These are phyloP conservation scores for Jackrogersella minutella DNA, from an alignment of 495 filamentous ascomycete species.

Conservation along the genomic window DNA sequence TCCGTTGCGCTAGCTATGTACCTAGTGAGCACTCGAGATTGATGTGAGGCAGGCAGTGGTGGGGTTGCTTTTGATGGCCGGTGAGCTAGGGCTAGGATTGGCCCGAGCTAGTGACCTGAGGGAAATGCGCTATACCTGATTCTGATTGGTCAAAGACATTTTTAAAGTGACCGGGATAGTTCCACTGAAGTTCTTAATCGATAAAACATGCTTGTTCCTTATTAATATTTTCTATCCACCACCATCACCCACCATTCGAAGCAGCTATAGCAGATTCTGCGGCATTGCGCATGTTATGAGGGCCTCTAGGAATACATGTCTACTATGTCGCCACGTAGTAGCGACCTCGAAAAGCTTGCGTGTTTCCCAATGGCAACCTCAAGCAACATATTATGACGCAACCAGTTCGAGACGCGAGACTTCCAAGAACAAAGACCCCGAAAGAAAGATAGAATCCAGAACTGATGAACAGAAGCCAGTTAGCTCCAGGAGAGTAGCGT, in stretches of 20 bases:
- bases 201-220: not conserved
- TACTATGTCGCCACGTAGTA: conserved; percentile 42
- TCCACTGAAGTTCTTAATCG: not conserved
- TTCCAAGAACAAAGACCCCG: not conserved
- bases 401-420: conserved; percentile 7
- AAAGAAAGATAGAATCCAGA: not conserved
- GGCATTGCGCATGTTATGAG: conserved; percentile 34
- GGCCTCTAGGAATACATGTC: conserved; percentile 30
- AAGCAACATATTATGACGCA: conserved; percentile 24
- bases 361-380: conserved; percentile 55
- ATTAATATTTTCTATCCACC: too few relatives aligned
- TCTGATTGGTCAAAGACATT: too few relatives aligned
- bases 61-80: too few relatives aligned
- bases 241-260: not conserved
- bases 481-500: not conserved
- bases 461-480: not conserved
- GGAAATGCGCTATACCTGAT: too few relatives aligned
- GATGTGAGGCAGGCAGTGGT: too few relatives aligned
- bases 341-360: conserved; percentile 43
- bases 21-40: too few relatives aligned
- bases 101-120: too few relatives aligned
- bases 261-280: not conserved
- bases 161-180: too few relatives aligned
- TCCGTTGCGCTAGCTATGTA: too few relatives aligned
- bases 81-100: too few relatives aligned